phyloP scores from a whole-genome alignment of 2,329 filamentous ascomycete genomes.

The Colletotrichum karsti region DNA sequence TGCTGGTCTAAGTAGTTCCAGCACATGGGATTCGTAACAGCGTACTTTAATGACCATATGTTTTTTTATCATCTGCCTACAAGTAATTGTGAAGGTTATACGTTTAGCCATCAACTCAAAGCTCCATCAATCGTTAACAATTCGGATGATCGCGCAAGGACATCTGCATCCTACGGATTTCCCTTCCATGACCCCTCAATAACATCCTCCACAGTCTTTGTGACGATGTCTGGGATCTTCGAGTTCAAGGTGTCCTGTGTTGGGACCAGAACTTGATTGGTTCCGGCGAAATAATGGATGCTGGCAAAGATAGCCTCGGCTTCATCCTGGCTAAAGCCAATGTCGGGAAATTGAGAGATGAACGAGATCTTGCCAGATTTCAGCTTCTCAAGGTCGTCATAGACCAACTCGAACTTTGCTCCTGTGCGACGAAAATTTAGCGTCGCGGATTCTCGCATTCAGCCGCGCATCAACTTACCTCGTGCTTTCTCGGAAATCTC shows the following conservation, averaged over 20 bases:
- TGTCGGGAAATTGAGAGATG: constrained; percentile 29
- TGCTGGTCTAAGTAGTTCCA: too few relatives aligned
- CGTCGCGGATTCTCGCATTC: not conserved
- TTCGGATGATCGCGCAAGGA: too few relatives aligned
- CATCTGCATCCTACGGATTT: too few relatives aligned
- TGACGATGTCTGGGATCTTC: constrained; percentile 37
- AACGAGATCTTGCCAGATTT: constrained; percentile 35
- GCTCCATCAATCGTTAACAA: too few relatives aligned
- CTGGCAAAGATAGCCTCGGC: constrained; percentile 31
- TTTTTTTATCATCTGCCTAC: too few relatives aligned
- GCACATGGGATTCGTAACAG: too few relatives aligned
- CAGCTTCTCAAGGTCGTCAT: constrained; percentile 31
- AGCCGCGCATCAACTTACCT: not conserved
- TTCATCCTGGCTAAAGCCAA: constrained; percentile 29
- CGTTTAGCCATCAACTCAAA: too few relatives aligned
- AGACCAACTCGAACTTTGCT: not conserved
- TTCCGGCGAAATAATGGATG: constrained; percentile 31
- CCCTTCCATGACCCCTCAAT: constrained; percentile 24
- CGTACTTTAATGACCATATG: too few relatives aligned
- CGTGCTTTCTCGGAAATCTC: constrained; percentile 38
- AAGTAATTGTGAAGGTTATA: too few relatives aligned
- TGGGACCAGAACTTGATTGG: constrained; percentile 31
- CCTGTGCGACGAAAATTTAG: not conserved
- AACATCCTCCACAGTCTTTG: constrained; percentile 33
- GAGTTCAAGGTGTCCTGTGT: constrained; percentile 34